Conservation (phyloP, 2,329 filamentous ascomycete genomes). For the Paraphaeosphaeria minitans region DNA sequence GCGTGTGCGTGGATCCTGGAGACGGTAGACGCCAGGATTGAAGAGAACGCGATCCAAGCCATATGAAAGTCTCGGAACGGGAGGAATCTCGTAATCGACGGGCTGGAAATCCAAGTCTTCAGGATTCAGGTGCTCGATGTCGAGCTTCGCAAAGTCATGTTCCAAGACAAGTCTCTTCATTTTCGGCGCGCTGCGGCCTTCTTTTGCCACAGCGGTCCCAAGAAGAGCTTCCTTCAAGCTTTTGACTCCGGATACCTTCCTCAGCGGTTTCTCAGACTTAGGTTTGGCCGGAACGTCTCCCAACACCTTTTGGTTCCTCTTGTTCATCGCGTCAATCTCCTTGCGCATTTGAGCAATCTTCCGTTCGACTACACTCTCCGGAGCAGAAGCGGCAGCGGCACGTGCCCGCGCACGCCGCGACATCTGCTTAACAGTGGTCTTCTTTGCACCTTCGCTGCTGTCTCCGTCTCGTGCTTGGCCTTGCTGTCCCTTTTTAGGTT, state of each 20-base stretch:
- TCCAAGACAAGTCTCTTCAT: slow-evolving; percentile 12
- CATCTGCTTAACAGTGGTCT: neutral
- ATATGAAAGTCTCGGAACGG: slow-evolving; percentile 69
- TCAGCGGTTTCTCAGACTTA: slow-evolving; percentile 4
- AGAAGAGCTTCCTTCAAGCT: slow-evolving; percentile 4
- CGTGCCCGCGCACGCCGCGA: neutral
- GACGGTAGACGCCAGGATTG: slow-evolving; percentile 83
- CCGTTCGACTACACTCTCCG: neutral
- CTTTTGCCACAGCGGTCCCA: neutral
- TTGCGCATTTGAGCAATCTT: slow-evolving; percentile 4
- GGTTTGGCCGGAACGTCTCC: neutral
- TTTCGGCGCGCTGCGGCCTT: slow-evolving; percentile 10
- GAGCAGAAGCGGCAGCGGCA: neutral
- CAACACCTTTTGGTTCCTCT: neutral
- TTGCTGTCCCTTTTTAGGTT: neutral
- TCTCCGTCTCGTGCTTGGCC: neutral
- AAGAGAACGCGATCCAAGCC: slow-evolving; percentile 90
- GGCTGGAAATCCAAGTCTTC: slow-evolving; percentile 44
- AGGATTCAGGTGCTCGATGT: slow-evolving; percentile 31
- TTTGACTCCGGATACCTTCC: neutral
- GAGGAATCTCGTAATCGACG: slow-evolving; percentile 53
- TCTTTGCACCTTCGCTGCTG: neutral
- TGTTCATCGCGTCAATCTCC: slow-evolving; percentile 1
- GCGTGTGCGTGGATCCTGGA: slow-evolving; percentile 84
- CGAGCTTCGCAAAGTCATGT: slow-evolving; percentile 19